phyloP scores from a whole-genome alignment of 805 yeast species.

The Pichia nanzhaoensis region DNA sequence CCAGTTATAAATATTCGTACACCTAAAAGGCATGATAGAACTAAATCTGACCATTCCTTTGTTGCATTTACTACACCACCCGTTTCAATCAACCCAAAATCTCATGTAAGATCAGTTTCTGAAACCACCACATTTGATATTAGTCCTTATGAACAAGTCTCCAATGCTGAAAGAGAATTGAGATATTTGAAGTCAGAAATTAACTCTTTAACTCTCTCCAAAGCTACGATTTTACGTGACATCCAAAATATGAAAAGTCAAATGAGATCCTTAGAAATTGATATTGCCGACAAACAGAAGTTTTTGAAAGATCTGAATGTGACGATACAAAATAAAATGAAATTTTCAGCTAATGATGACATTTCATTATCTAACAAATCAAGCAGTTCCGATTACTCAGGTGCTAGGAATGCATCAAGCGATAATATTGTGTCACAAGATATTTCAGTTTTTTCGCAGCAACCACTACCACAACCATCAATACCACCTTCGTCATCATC shows the following conservation, averaged over 20 bases:
- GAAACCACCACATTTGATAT: constrained; percentile 33
- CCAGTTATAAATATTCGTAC: background rate
- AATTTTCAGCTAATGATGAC: constrained; percentile 5
- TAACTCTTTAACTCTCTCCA: constrained; percentile 33
- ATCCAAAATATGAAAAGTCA: constrained; percentile 43
- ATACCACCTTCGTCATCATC: background rate
- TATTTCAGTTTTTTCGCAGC: background rate
- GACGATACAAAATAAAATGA: constrained; percentile 3
- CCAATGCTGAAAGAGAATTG: constrained; percentile 35
- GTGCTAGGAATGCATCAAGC: background rate
- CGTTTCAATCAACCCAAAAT: constrained; percentile 27
- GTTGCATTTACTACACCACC: constrained; percentile 40
- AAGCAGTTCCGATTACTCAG: constrained; percentile 8
- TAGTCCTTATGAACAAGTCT: constrained; percentile 17
- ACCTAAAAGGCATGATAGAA: constrained; percentile 18
- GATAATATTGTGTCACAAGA: constrained; percentile 7
- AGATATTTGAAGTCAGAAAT: constrained; percentile 35
- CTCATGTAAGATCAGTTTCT: constrained; percentile 38
- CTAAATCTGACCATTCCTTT: constrained; percentile 26
- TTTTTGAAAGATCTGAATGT: constrained; percentile 15
- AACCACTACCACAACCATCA: background rate
- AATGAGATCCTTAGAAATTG: constrained; percentile 41
- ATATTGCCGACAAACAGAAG: constrained; percentile 30
- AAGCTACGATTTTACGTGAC: constrained; percentile 41
- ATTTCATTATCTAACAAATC: constrained; percentile 9